Conservation (phyloP, 2,329 filamentous ascomycete species). For the Neonectria sp. region DNA sequence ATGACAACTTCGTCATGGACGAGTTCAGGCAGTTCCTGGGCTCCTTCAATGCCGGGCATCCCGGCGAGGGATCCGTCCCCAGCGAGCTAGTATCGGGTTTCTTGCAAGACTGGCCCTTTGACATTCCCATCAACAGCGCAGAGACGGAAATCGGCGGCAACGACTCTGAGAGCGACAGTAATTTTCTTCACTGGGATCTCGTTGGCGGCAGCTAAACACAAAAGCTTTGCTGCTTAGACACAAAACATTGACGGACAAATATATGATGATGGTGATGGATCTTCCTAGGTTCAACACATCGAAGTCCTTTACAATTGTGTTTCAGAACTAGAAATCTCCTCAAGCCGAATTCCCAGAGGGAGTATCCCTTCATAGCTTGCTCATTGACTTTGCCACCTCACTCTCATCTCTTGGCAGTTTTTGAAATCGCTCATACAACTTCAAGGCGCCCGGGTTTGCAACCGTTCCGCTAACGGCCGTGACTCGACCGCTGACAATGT, state of each 20-base stretch:
- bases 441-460: conserved; percentile 17
- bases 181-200: background rate
- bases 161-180: background rate
- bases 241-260: too few species aligned
- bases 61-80: background rate
- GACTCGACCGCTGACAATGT: conserved; percentile 19
- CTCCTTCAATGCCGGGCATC: conserved; percentile 10
- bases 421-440: conserved; percentile 15
- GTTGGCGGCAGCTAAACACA: background rate
- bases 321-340: too few species aligned
- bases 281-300: too few species aligned
- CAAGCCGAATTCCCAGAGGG: too few species aligned
- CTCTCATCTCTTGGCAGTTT: background rate
- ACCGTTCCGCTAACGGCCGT: conserved; percentile 24
- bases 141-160: background rate
- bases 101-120: conserved; percentile 13
- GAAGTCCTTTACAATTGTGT: too few species aligned
- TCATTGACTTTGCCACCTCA: too few species aligned
- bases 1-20: conserved; percentile 21
- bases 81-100: background rate
- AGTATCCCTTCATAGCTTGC: too few species aligned
- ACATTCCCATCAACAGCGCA: background rate
- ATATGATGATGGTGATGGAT: too few species aligned
- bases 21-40: conserved; percentile 14
- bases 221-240: background rate